A percentile compares a stretch with the other conserved stretches of the same genome.
Evolutionary conservation across 345 rosid species (phyloP).

Genomic region (Cochlearia excelsa): DNA sequence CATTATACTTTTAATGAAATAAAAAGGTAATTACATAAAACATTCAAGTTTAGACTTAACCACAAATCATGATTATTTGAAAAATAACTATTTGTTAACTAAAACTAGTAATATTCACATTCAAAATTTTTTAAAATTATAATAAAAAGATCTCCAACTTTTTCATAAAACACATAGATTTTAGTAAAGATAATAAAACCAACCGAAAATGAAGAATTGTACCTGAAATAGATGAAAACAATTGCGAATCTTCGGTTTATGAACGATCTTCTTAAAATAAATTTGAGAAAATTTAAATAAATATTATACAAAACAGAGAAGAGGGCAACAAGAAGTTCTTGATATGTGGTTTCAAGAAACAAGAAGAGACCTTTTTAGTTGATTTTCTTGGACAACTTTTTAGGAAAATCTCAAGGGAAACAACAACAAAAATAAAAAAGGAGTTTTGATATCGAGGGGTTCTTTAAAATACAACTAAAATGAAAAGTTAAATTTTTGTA

Average conservation of each 20-base stretch:
- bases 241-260: constrained; percentile 5
- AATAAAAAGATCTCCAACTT: too few species aligned
- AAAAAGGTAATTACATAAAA: not conserved
- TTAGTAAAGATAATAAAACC: too few species aligned
- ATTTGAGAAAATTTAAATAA: not conserved
- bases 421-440: constrained; percentile 23
- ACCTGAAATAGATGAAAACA: constrained; percentile 21
- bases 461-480: too few species aligned
- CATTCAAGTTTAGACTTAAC: constrained; percentile 10
- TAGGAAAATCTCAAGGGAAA: constrained; percentile 21
- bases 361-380: constrained; percentile 2
- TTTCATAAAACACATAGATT: too few species aligned
- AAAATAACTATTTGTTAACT: too few species aligned
- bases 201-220: constrained; percentile 4
- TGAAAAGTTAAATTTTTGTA: not conserved
- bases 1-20: constrained; percentile 9
- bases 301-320: not conserved
- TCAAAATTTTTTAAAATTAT: too few species aligned
- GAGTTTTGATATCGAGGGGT: not conserved
- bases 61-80: constrained; percentile 15
- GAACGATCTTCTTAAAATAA: constrained; percentile 14
- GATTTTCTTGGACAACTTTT: constrained; percentile 17
- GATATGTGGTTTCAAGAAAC: constrained; percentile 3
- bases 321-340: not conserved
- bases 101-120: too few species aligned